A percentile compares a stretch with the other conserved stretches of the same genome.
phyloP scores from a whole-genome alignment of 2,329 filamentous ascomycete species.

The Phialophora expanda region DNA sequence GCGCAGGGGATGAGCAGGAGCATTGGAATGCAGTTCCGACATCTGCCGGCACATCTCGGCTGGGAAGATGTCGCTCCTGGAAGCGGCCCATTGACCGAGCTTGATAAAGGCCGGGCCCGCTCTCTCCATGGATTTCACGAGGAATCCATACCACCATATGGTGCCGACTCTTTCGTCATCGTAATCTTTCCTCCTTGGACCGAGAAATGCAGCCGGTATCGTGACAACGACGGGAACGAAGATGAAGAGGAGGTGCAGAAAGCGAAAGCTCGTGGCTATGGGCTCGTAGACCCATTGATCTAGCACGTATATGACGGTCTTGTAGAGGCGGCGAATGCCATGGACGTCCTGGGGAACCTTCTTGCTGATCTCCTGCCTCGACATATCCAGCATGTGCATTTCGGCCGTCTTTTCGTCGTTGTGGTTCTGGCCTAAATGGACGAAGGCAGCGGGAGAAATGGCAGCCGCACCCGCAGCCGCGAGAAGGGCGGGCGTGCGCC shows the following conservation, averaged over 20 bases:
- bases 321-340: slow-evolving; percentile 63
- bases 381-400: slow-evolving; percentile 83
- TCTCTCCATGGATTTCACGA: slow-evolving; percentile 87
- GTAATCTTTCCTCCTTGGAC: slow-evolving; percentile 64
- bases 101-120: slow-evolving; percentile 98
- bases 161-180: slow-evolving; percentile 81
- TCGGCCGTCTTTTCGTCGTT: slow-evolving; percentile 71
- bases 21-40: slow-evolving; percentile 93
- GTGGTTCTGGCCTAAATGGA: slow-evolving; percentile 59
- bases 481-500: slow-evolving; percentile 42
- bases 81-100: slow-evolving; percentile 98
- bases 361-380: slow-evolving; percentile 76
- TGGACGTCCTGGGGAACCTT: slow-evolving; percentile 66
- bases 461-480: slow-evolving; percentile 52
- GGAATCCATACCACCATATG: slow-evolving; percentile 90
- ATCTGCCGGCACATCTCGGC: slow-evolving; percentile 88
- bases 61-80: slow-evolving; percentile 93
- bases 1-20: slow-evolving; percentile 84
- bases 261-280: slow-evolving; percentile 82
- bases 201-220: slow-evolving; percentile 81
- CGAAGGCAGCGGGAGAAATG: slow-evolving; percentile 64
- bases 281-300: slow-evolving; percentile 72
- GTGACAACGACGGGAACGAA: slow-evolving; percentile 88
- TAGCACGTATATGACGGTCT: slow-evolving; percentile 68
- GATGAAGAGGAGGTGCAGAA: slow-evolving; percentile 82